Conservation (phyloP, 306 rosid species). For the Dryas alaskensis region DNA sequence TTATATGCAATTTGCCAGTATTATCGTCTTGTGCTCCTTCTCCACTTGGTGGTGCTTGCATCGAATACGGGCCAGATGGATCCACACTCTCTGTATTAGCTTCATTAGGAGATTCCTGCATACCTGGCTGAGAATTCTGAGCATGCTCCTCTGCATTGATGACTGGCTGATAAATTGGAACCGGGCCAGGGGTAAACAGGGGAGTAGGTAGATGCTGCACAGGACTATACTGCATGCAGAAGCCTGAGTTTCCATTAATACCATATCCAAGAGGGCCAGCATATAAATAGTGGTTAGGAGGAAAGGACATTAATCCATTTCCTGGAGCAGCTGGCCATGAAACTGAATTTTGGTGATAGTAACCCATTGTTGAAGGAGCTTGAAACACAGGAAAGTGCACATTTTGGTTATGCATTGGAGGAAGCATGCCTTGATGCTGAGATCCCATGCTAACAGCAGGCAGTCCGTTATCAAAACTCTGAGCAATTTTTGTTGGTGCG, state of each 20-base stretch:
- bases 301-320: slow-evolving; percentile 64
- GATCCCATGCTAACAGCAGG: slow-evolving; percentile 53
- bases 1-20: slow-evolving; percentile 44
- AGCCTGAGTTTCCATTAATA: slow-evolving; percentile 64
- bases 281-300: slow-evolving; percentile 66
- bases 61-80: slow-evolving; percentile 41
- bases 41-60: slow-evolving; percentile 36
- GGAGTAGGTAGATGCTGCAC: slow-evolving; percentile 67
- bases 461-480: slow-evolving; percentile 46
- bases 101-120: slow-evolving; percentile 43
- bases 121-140: slow-evolving; percentile 42
- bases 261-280: slow-evolving; percentile 81
- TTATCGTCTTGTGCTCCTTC: slow-evolving; percentile 40
- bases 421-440: slow-evolving; percentile 58
- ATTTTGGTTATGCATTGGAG: slow-evolving; percentile 53
- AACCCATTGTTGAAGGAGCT: slow-evolving; percentile 69
- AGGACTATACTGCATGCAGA: slow-evolving; percentile 80
- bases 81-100: slow-evolving; percentile 37
- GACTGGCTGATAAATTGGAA: slow-evolving; percentile 73
- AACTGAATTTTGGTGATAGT: slow-evolving; percentile 80
- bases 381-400: slow-evolving; percentile 72
- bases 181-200: slow-evolving; percentile 47
- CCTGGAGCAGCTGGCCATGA: slow-evolving; percentile 77
- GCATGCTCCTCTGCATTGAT: slow-evolving; percentile 42
- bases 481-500: slow-evolving; percentile 30